These are phyloP conservation scores for Debaryomyces udenii DNA, from an alignment of 1,139 yeast genomes.

Conservation along the genomic window DNA sequence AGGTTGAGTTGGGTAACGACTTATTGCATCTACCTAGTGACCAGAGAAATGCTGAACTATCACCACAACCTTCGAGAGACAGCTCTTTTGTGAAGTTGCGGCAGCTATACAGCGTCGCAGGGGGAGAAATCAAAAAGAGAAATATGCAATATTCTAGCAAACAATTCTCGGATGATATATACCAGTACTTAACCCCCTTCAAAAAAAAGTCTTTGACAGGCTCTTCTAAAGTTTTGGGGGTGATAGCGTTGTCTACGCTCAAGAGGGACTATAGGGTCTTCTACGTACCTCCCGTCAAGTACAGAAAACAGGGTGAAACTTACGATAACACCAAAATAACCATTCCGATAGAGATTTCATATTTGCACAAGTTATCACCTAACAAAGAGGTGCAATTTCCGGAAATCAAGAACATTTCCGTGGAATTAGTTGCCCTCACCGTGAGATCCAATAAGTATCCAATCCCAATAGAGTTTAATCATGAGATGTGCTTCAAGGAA, in stretches of 20 bases:
- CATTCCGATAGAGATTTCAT: conserved; percentile 42
- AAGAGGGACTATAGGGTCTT: conserved; percentile 31
- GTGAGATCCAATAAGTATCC: conserved; percentile 37
- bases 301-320: conserved; percentile 20
- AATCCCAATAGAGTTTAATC: conserved; percentile 46
- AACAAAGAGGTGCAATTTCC: conserved; percentile 17
- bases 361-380: conserved; percentile 24
- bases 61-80: conserved; percentile 21
- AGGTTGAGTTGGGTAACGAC: conserved; percentile 34
- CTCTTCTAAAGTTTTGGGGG: conserved; percentile 34
- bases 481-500: conserved; percentile 42
- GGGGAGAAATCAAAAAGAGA: conserved; percentile 19
- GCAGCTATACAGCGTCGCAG: conserved; percentile 36
- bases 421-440: conserved; percentile 43
- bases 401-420: conserved; percentile 35
- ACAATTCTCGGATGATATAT: conserved; percentile 27
- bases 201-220: conserved; percentile 44
- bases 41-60: conserved; percentile 13
- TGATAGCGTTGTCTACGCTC: conserved; percentile 42
- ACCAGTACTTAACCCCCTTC: conserved; percentile 37
- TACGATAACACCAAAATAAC: conserved; percentile 23
- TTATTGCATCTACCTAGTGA: conserved; percentile 17
- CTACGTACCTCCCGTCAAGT: conserved; percentile 40
- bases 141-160: conserved; percentile 20
- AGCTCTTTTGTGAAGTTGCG: conserved; percentile 27